Percentiles rank a stretch among this genome's conserved stretches.
These are phyloP conservation scores for Glaciozyma martinii DNA, from an alignment of 768 basidiomycete species.

Conservation along the genomic window DNA sequence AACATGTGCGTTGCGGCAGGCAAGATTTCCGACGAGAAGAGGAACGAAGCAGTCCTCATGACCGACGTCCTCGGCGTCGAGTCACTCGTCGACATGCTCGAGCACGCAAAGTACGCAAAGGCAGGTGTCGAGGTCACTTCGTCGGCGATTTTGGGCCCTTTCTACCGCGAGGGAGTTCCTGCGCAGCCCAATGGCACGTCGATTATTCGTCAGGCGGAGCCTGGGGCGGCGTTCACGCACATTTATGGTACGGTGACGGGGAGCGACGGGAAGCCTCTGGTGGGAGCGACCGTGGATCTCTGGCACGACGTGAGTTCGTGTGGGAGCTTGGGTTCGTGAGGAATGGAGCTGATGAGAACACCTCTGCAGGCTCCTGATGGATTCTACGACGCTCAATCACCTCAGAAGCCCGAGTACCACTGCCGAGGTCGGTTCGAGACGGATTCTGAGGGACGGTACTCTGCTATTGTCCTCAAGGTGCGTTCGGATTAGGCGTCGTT, in stretches of 20 bases:
- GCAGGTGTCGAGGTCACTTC: slow-evolving; percentile 16
- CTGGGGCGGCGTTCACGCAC: slow-evolving; percentile 19
- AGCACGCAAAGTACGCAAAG: slow-evolving; percentile 15
- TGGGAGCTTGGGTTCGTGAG: neutral
- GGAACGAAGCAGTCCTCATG: slow-evolving; percentile 35
- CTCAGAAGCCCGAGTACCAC: slow-evolving; percentile 35
- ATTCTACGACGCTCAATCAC: slow-evolving; percentile 34
- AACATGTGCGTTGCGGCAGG: slow-evolving; percentile 33
- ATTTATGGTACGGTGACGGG: slow-evolving; percentile 23
- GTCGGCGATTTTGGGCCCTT: slow-evolving; percentile 34
- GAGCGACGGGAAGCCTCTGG: slow-evolving; percentile 30
- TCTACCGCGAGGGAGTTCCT: slow-evolving; percentile 31
- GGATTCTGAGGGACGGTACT: slow-evolving; percentile 33
- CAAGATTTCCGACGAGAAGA: slow-evolving; percentile 22
- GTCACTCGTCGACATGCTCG: slow-evolving; percentile 31
- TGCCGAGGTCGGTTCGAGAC: slow-evolving; percentile 35
- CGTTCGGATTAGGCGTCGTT: too few species aligned
- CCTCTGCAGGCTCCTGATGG: slow-evolving; percentile 22
- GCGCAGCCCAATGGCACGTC: slow-evolving; percentile 27
- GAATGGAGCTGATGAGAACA: neutral
- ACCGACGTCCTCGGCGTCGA: slow-evolving; percentile 35
- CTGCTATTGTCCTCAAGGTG: slow-evolving; percentile 24
- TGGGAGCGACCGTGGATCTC: slow-evolving; percentile 32
- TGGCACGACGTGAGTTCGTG: slow-evolving; percentile 30
- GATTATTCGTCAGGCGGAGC: slow-evolving; percentile 29